Base-by-base conservation (phyloP, 768 basidiomycete species). In the Calocybe gangraenosa region DNA sequence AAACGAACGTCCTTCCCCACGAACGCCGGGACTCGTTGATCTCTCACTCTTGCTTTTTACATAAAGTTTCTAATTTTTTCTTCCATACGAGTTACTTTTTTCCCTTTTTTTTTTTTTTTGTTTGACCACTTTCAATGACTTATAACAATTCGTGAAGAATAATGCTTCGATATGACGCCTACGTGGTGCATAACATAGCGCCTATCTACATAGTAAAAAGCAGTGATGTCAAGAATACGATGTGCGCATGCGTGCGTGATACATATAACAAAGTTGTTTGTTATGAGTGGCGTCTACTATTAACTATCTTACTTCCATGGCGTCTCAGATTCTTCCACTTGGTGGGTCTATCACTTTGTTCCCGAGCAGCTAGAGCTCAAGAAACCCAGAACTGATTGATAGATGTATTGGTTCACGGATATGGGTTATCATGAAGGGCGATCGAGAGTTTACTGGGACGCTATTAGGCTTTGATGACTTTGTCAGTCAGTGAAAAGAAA, bases 391-490 rank as follows among this genome's bases (percentile, higher is more conserved):
- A 65, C 76, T 99, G 35, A 95, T 99, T 58, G 95, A 99, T 65
- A 80, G 89, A 63, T 97, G 95, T 62, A 98, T 97, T 62, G 95
- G 95, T 46, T 95, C 92, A 25, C 81, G 82, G 39, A 94, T 98
- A 60, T 96, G 92, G 91, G 95, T 98, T 57, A 82, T 98, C 63
- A 97, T 96, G 92, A 98, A 97, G 71, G 84, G 78, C 56, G 93
- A 99, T 50, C 85, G 92, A 37, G 95, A 99, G 69, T 99, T 97
- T 68, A 90, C 88, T 18, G 95, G 95, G 9, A 96, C 84, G 2
- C 73, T 99, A 33, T 75, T 95, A 25, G 95, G 95, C 2, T 99
- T 99, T 57, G 95, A 99, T 63, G 95, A 99, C 67, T 99, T 95
- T 65, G 95, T 99, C 65, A 99, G 95, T 97, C 64, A 78, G 95